Evolutionary conservation across 2,329 filamentous ascomycete species (phyloP), one percentile per base, ranked within the genome.

Genomic region (Bipolaris oryzae): DNA sequence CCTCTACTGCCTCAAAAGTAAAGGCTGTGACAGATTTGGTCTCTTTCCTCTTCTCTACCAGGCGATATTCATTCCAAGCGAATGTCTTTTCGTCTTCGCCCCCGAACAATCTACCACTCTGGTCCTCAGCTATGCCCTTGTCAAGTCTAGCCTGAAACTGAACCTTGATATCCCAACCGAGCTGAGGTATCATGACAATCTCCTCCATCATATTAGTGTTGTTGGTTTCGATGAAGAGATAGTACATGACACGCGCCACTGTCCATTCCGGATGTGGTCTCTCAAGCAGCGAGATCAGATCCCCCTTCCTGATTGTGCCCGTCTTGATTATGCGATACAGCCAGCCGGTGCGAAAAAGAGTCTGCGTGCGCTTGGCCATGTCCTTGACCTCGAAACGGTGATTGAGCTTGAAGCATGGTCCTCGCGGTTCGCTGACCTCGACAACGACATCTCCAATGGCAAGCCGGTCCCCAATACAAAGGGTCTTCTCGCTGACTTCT

Each of bases 351-450:
- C 86, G 81, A 55, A 83, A 83, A 1, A 77, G 77, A 58, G 81
- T 79, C 73, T 84, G 87, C 0, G 85, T 84, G 18, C 80, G 77
- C 0, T 82, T 82, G 3, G 86, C 84, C 72, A 89, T 88, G 58
- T 86, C 83, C 64, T 84, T 85, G 9, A 87, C 75, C 33, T 82
- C 79, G 70, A 89, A 89, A 1, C 87, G 84, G 64, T 89, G 86
- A 68, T 89, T 89, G 7, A 89, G 80, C 68, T 89, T 89, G 76
- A 84, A 89, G 75, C 87, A 89, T 9, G 87, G 87, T 62, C 86
- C 82, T 15, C 87, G 80, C 0, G 87, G 87, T 21, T 88, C 75
- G 59, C 81, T 84, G 21, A 89, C 83, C 63, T 89, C 83, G 0
- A 88, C 77, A 2, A 85, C 55, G 0, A 85, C 78, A 2, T 43